Base-by-base conservation (phyloP, 2,329 filamentous ascomycete species). In the Aspergillus brunneoviolaceus region DNA sequence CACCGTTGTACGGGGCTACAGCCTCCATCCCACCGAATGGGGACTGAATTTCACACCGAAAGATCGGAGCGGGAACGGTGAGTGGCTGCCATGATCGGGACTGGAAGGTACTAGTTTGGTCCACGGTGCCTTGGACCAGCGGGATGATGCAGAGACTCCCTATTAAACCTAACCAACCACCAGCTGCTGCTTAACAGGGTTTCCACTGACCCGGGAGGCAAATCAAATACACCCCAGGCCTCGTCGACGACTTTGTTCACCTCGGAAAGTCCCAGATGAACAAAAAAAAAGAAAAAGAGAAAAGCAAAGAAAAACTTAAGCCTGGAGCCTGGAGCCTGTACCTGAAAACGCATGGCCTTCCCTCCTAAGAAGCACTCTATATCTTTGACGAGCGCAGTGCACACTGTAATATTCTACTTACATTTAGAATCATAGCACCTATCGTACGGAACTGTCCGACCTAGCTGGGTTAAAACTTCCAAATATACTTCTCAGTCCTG, bases 61-160 rank as follows among this genome's bases (percentile, higher is more conserved):
- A 66, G 65, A 70, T 68, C 67, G 63, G 60, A 59, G 57, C 39
- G 52, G 57, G 55, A 53, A 59, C 49, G 57, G 49, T 61, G 56
- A 68, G 42, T 66, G 63, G 61, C 55, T 55, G 55, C 59, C 64
- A 66, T 62, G 63, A 67, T 58, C 67, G 69, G 69, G 61, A 63
- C 65, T 67, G 65, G 62, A 45, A 66, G 68, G 65, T 57, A 35
- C 33, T 35, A 35, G 14, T 10, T 16, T 35, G 33, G 33, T 35
- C 12, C 33, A 35, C 64, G 55, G 60, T 69, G 63, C 65, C 67
- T 65, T 65, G 67, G 66, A 58, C 14, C 39, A 45, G 39, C 65
- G 66, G 66, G 64, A 70, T 72, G 70, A 70, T 73, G 67, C 68
- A 70, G 63, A 59, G 65, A 59, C 63, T 67, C 60, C 52, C 65